phyloP scores from a whole-genome alignment of 2,329 filamentous ascomycete genomes.

The Penicillium sp. region DNA sequence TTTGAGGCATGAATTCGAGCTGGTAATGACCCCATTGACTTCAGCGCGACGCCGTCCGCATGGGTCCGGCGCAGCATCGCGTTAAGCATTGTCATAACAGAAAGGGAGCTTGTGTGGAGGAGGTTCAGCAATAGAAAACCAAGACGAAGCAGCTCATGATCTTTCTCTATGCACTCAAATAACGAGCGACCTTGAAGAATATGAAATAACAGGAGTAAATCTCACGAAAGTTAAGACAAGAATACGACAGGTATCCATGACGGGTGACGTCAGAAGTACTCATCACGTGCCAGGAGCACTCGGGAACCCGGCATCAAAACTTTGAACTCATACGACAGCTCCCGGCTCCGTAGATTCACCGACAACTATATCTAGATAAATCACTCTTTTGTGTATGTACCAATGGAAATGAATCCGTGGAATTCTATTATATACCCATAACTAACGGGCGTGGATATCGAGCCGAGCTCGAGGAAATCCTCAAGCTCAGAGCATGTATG shows the following conservation, averaged over 20 bases:
- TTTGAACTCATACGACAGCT: slow-evolving; percentile 4
- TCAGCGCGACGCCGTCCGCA: slow-evolving; percentile 28
- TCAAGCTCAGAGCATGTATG: slow-evolving; percentile 1
- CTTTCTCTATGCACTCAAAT: slow-evolving; percentile 6
- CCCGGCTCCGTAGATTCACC: slow-evolving; percentile 1
- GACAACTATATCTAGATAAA: slow-evolving; percentile 5
- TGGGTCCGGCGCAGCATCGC: slow-evolving; percentile 33
- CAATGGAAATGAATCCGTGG: slow-evolving; percentile 5
- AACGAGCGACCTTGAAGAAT: slow-evolving; percentile 1
- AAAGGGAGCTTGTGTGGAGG: slow-evolving; percentile 7
- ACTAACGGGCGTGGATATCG: slow-evolving; percentile 5
- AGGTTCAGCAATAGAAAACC: slow-evolving; percentile 11
- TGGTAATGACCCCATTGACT: slow-evolving; percentile 25
- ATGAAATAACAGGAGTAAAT: slow-evolving; percentile 1
- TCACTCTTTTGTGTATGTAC: neutral
- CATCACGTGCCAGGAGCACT: slow-evolving; percentile 10
- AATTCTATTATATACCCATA: slow-evolving; percentile 23
- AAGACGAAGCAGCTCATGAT: slow-evolving; percentile 9
- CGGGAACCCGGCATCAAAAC: slow-evolving; percentile 8
- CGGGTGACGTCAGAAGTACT: slow-evolving; percentile 10
- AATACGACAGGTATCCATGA: neutral
- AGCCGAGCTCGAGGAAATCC: neutral
- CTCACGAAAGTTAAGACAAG: neutral
- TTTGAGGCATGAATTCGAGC: slow-evolving; percentile 21
- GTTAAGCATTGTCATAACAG: slow-evolving; percentile 26